Evolutionary conservation across 163 green algal genomes (phyloP), one percentile per base, ranked within the genome.

Genomic region (Volvox carteri): DNA sequence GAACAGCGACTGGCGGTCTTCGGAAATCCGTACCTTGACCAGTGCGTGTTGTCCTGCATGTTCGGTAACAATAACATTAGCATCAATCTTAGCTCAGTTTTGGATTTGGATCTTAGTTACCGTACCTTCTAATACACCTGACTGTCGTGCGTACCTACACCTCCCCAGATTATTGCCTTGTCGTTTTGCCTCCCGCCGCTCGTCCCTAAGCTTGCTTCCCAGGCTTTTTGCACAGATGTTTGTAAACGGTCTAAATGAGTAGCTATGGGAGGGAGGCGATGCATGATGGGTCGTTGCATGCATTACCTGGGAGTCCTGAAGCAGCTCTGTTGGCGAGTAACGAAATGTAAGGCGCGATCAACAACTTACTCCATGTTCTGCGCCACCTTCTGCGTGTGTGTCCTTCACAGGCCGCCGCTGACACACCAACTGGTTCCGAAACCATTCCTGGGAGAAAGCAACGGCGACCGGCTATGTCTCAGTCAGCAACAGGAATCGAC

Each of bases 1-100:
- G 25, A n/a, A 30, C 21, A 72, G 60, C 60, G 60, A 72, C 60
- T 72, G 18, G 60, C 60, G 25, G 60, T 72, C 60, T 72, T 72
- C 60, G n/a, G 60, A 35, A 72, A 72, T 35, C 60, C 60, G 18
- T 72, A 37, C 60, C 12, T 8, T 14, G 23, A 72, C 18, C 23
- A 35, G 60, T 72, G 23, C 18, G 60, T 72, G 7, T 14, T 35
- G 60, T 33, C 18, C 60, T 35, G 16, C 25, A 12, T 72, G 50
- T 58, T 58, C 16, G 16, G 12, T 58, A 58, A 8, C 7, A 25
- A 65, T 11, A 65, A 28, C 5, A 65, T 65, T 12, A 65, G 6
- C 7, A 65, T 65, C 7, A 11, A 28, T 12, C 5, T 65, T 65
- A 65, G 8, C 54, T 28, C 4, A 7, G 50, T 12, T 58, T 58